Evolutionary conservation across 176 grass and related monocot species (phyloP), one percentile per base, ranked within the genome.

Genomic region (Sorghum bicolor): DNA sequence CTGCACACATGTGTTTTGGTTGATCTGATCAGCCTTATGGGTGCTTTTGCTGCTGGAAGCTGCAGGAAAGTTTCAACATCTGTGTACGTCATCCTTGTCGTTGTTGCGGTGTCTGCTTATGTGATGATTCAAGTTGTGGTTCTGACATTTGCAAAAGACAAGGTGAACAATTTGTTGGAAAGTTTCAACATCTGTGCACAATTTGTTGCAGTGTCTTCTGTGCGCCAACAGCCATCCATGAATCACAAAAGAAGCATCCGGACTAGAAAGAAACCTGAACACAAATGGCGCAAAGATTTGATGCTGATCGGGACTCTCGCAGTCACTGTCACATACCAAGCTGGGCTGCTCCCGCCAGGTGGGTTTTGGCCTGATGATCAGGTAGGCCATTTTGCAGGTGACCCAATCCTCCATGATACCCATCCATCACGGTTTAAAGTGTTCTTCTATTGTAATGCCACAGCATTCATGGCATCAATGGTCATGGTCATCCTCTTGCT

Each of bases 11-110:
- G 79, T 0, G 76, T 83, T 22, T 38, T 83, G 8, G 55, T 58
- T 40, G 88, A 72, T 70, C 74, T 90, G 74, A 67, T 83, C 67
- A 90, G 80, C 43, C 78, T 90, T 75, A 74, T 87, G 44, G 68
- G 52, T 78, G 84, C 88, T 74, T 90, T 83, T 79, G 79, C 83
- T 50, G 19, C 55, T 31, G 78, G 88, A 74, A 82, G 48, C 78
- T 80, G 82, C 67, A 86, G 82, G 31, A 81, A 62, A 67, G 48
- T 81, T 25, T 80, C 44, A 0, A 74, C 87, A 16, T 89, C 87
- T 20, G 5, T 31, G 2, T 82, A 86, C 0, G 63, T 89, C 31
- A 84, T 90, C 50, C 28, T 90, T n/a, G 79, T 90, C 0, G 26
- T 86, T n/a, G 8, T 40, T 71, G 72, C 47, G 5, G 88, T 90